phyloP scores from a whole-genome alignment of 176 grass and related monocot genomes.

The Oropetium thomaeum region DNA sequence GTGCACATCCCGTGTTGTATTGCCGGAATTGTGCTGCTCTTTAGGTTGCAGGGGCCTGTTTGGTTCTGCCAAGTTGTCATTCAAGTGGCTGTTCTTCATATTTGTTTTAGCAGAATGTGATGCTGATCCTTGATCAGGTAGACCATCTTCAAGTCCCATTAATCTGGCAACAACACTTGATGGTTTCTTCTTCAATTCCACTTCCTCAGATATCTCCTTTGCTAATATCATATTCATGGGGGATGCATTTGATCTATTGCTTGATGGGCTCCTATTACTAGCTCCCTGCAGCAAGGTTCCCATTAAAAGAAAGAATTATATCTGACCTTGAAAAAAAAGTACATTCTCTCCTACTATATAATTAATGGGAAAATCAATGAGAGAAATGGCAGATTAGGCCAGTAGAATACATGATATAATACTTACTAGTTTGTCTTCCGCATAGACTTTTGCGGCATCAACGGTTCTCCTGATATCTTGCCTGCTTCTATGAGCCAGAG shows the following conservation, averaged over 20 bases:
- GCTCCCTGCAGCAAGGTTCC: conserved; percentile 18
- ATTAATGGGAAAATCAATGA: conserved; percentile 1
- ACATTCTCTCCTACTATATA: neutral
- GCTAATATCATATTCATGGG: conserved; percentile 62
- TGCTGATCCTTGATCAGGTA: conserved; percentile 45
- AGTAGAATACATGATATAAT: conserved; percentile 2
- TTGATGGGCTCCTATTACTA: conserved; percentile 33
- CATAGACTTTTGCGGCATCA: conserved; percentile 39
- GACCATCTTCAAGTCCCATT: conserved; percentile 92
- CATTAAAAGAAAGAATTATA: conserved; percentile 21
- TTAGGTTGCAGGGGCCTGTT: conserved; percentile 13
- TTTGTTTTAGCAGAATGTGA: conserved; percentile 40
- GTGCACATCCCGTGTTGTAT: conserved; percentile 24
- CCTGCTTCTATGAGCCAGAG: conserved; percentile 43
- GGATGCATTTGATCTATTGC: conserved; percentile 55
- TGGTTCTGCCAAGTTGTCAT: conserved; percentile 20
- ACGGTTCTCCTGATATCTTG: conserved; percentile 37
- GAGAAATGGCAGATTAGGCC: neutral
- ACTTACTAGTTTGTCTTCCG: conserved; percentile 57
- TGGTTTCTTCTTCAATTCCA: conserved; percentile 62
- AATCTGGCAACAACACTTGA: conserved; percentile 76
- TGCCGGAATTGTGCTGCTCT: conserved; percentile 34
- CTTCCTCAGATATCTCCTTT: conserved; percentile 58
- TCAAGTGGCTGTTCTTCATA: conserved; percentile 38
- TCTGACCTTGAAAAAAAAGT: neutral